These are phyloP conservation scores for Aureobasidium leucospermi DNA, from an alignment of 2,329 filamentous ascomycete species.

Conservation along the genomic window DNA sequence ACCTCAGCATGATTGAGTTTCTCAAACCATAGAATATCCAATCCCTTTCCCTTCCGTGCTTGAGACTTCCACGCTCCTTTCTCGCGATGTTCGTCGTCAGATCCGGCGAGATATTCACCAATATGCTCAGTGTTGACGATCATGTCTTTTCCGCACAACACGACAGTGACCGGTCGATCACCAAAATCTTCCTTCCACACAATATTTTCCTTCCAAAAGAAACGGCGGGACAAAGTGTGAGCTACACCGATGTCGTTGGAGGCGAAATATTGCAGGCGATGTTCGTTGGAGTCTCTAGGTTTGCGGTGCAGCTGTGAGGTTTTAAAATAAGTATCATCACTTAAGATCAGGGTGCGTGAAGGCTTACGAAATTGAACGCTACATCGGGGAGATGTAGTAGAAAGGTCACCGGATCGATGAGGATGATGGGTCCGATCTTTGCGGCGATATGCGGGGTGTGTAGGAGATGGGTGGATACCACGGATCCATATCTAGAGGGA, in stretches of 20 bases:
- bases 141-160: constrained; percentile 53
- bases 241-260: constrained; percentile 60
- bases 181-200: constrained; percentile 61
- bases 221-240: constrained; percentile 56
- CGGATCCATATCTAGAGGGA: constrained; percentile 49
- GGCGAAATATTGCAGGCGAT: constrained; percentile 64
- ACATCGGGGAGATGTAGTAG: constrained; percentile 63
- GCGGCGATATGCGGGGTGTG: constrained; percentile 37
- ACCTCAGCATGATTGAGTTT: constrained; percentile 58
- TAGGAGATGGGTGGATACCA: constrained; percentile 56
- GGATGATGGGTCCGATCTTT: constrained; percentile 43
- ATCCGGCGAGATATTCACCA: constrained; percentile 39
- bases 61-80: constrained; percentile 23
- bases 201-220: constrained; percentile 66
- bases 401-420: constrained; percentile 59
- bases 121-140: constrained; percentile 57
- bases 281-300: constrained; percentile 54
- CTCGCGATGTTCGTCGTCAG: constrained; percentile 31
- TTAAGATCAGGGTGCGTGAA: background rate
- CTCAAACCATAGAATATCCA: constrained; percentile 56
- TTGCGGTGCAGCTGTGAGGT: constrained; percentile 9
- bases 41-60: constrained; percentile 32
- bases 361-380: constrained; percentile 58
- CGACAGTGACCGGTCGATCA: constrained; percentile 46
- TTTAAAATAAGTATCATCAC: too few species aligned